A percentile compares a stretch with the other conserved stretches of the same genome.
phyloP scores from a whole-genome alignment of 768 basidiomycete genomes.

The Trametes cinnabarina region DNA sequence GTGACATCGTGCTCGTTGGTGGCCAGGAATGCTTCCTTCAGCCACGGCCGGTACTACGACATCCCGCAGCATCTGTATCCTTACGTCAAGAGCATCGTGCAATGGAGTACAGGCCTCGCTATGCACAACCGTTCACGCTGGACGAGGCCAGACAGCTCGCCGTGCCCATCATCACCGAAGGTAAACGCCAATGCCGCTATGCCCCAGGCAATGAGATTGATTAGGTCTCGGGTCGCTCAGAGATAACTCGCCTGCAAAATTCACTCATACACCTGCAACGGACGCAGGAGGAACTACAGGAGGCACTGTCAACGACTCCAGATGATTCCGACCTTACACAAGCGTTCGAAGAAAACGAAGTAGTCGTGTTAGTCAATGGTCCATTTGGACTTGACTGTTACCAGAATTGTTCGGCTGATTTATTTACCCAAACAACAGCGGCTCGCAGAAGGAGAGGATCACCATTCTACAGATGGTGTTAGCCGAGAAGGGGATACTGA shows the following conservation, averaged over 20 bases:
- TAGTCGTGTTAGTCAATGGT: constrained; percentile 58
- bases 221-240: constrained; percentile 34
- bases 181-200: constrained; percentile 35
- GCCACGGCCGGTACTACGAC: neutral
- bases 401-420: neutral
- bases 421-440: constrained; percentile 39
- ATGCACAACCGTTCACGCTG: constrained; percentile 74
- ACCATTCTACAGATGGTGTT: constrained; percentile 65
- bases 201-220: neutral
- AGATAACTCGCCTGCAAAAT: constrained; percentile 72
- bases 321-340: constrained; percentile 55
- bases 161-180: constrained; percentile 67
- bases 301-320: constrained; percentile 39
- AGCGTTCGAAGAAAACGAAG: constrained; percentile 69
- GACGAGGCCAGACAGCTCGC: constrained; percentile 63
- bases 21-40: neutral
- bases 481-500: constrained; percentile 53
- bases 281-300: constrained; percentile 59
- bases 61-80: neutral
- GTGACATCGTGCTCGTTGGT: neutral
- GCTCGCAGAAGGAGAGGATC: constrained; percentile 75
- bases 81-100: neutral
- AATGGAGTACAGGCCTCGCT: constrained; percentile 69
- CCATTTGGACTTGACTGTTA: too few species aligned
- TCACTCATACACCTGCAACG: constrained; percentile 60